Evolutionary conservation across 169 alveolate genomes (phyloP).

Genomic region (Plasmodium vivax): DNA sequence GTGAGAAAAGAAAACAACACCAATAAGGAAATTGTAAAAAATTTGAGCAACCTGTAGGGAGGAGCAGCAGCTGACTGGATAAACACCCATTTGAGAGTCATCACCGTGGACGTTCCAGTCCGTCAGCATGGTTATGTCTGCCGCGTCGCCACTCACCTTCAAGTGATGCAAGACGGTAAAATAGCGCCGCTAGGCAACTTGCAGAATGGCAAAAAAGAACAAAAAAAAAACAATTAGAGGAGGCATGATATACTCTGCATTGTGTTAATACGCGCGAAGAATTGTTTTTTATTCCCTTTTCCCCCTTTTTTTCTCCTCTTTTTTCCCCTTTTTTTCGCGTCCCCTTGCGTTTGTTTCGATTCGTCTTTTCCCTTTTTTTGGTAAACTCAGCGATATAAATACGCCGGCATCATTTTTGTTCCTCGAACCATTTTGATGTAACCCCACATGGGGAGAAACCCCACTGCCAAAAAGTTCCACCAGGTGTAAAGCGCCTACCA

Average conservation of each 20-base stretch:
- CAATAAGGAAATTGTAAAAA: slow-evolving; percentile 57
- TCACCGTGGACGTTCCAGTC: background rate
- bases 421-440: background rate
- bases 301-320: background rate
- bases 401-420: background rate
- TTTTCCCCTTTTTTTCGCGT: background rate
- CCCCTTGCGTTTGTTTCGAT: background rate
- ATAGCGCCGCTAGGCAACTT: background rate
- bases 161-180: background rate
- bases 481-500: background rate
- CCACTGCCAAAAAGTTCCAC: background rate
- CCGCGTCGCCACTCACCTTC: background rate
- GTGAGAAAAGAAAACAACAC: slow-evolving; percentile 67
- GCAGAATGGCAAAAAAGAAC: background rate
- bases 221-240: background rate
- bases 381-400: background rate
- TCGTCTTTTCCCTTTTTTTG: background rate
- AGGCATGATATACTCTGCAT: background rate
- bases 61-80: background rate
- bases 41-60: slow-evolving; percentile 31
- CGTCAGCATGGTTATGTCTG: background rate
- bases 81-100: background rate
- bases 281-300: background rate
- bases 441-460: background rate
- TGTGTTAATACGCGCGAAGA: background rate